Percentiles rank a stretch among this genome's conserved stretches.
These are phyloP conservation scores for Avena eriantha DNA, from an alignment of 176 grass and related monocot genomes.

Conservation along the genomic window DNA sequence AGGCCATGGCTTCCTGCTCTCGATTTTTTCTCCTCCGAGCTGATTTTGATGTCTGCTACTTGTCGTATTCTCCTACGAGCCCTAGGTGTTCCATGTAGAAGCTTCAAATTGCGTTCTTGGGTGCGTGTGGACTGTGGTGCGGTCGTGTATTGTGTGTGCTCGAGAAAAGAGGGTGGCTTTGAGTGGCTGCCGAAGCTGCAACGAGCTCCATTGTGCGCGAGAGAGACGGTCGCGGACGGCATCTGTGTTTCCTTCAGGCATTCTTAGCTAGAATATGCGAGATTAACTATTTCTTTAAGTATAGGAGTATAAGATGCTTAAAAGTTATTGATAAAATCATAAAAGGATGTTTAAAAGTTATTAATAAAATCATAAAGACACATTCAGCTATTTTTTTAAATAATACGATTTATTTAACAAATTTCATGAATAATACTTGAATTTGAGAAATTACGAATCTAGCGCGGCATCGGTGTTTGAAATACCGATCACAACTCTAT, in stretches of 20 bases:
- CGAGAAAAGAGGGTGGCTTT: constrained; percentile 45
- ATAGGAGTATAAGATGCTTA: too few species aligned
- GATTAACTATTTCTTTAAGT: too few species aligned
- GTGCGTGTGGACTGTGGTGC: constrained; percentile 29
- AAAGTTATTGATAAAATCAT: too few species aligned
- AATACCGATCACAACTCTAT: too few species aligned
- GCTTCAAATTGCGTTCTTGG: constrained; percentile 39
- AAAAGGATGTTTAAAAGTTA: too few species aligned
- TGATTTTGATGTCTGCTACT: background rate
- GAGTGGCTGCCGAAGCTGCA: constrained; percentile 64
- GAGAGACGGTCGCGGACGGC: constrained; percentile 5
- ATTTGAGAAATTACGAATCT: too few species aligned
- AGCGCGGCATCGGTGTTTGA: too few species aligned
- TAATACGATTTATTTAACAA: too few species aligned
- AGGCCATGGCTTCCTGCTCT: constrained; percentile 63
- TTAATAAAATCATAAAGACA: too few species aligned
- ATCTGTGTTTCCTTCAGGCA: constrained; percentile 20
- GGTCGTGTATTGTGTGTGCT: background rate
- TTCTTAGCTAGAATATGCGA: too few species aligned
- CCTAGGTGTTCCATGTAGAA: constrained; percentile 46
- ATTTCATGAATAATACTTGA: too few species aligned
- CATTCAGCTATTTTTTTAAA: too few species aligned
- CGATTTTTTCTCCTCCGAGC: constrained; percentile 4
- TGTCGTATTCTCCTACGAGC: constrained; percentile 18
- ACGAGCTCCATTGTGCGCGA: constrained; percentile 24